These are phyloP conservation scores for Eucalyptus pauciflora DNA, from an alignment of 345 rosid species.

Conservation along the genomic window DNA sequence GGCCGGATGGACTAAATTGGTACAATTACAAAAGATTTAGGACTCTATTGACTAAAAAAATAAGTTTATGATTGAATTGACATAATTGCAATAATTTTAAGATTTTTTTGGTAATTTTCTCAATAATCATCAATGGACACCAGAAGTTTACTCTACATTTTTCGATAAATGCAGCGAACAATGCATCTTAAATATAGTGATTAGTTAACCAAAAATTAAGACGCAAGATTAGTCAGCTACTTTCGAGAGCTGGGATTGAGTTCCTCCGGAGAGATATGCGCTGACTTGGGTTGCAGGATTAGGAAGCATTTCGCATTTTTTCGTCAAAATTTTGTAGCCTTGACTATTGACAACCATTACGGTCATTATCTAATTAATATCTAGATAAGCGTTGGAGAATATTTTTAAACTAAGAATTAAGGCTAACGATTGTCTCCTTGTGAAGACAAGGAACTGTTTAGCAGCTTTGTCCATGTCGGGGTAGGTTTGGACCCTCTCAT, in stretches of 20 bases:
- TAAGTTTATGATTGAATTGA: no score
- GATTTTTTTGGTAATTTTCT: no score
- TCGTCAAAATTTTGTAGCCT: background rate
- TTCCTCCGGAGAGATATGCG: background rate
- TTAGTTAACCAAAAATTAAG: background rate
- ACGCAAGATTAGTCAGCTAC: background rate
- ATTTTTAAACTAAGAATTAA: background rate
- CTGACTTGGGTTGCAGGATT: background rate
- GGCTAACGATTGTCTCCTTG: background rate
- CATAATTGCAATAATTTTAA: fast-evolving
- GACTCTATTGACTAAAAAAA: no score
- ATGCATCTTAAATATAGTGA: background rate
- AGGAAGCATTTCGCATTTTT: background rate
- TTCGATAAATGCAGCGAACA: background rate
- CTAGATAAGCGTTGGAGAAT: background rate
- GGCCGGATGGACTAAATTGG: no score
- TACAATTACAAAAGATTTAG: no score
- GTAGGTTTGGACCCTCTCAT: background rate
- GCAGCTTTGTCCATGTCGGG: background rate
- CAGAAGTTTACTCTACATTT: background rate
- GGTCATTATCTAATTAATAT: background rate
- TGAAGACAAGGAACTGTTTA: background rate
- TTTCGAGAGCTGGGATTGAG: background rate
- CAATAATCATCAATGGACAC: background rate
- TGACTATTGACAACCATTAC: background rate